A percentile compares a stretch with the other conserved stretches of the same genome.
phyloP scores from a whole-genome alignment of 805 yeast genomes.

The Wickerhamiella azymoides region DNA sequence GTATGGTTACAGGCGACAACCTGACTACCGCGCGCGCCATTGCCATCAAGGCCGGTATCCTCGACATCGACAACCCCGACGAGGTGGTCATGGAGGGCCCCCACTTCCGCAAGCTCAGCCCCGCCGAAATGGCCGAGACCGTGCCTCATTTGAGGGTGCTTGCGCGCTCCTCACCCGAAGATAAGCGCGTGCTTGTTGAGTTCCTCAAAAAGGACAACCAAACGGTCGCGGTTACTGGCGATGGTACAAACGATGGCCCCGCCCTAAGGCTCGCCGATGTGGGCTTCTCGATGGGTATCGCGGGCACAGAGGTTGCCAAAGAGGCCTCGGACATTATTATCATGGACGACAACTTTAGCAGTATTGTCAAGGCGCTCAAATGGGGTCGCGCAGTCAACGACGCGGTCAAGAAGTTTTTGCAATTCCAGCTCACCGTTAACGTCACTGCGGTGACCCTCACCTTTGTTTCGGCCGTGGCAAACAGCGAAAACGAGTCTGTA shows the following conservation, averaged over 20 bases:
- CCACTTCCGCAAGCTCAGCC: constrained; percentile 52
- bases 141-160: constrained; percentile 71
- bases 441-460: constrained; percentile 92
- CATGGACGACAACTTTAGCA: constrained; percentile 88
- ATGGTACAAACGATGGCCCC: constrained; percentile 98
- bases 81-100: constrained; percentile 87
- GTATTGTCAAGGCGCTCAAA: constrained; percentile 90
- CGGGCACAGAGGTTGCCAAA: constrained; percentile 97
- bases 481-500: constrained; percentile 66
- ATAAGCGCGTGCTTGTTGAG: constrained; percentile 75
- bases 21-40: constrained; percentile 83
- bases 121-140: constrained; percentile 39
- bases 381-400: constrained; percentile 95
- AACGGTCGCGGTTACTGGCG: constrained; percentile 98
- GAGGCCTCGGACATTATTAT: constrained; percentile 89
- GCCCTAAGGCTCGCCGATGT: constrained; percentile 94
- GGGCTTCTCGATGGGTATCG: constrained; percentile 96
- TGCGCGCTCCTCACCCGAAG: constrained; percentile 94
- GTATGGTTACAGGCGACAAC: constrained; percentile 99
- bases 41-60: constrained; percentile 71
- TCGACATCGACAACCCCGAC: constrained; percentile 36
- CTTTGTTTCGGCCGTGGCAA: constrained; percentile 84
- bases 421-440: constrained; percentile 92
- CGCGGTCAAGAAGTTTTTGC: constrained; percentile 89
- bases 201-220: constrained; percentile 69